Evolutionary conservation across 2,329 filamentous ascomycete genomes (phyloP).

Genomic region (Paracorniculantispora psalliotae): DNA sequence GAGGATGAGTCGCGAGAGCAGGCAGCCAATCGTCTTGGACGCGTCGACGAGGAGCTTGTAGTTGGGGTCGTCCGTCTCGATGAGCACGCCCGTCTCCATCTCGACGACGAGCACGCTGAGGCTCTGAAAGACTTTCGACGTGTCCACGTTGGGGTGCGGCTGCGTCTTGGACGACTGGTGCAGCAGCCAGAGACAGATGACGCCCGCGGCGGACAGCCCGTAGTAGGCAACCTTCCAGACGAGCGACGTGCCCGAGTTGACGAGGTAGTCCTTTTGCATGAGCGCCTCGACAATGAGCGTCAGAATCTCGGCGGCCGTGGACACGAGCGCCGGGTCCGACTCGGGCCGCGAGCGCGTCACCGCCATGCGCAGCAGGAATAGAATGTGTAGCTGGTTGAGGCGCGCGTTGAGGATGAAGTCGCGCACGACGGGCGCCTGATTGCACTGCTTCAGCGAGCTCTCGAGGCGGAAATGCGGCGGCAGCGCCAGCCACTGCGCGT

Average conservation of each 20-base stretch:
- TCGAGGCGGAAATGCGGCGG: slow-evolving; percentile 12
- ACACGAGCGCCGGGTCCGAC: slow-evolving; percentile 10
- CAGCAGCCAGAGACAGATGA: slow-evolving; percentile 17
- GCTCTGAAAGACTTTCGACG: slow-evolving; percentile 16
- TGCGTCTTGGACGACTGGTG: slow-evolving; percentile 11
- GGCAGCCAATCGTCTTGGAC: slow-evolving; percentile 16
- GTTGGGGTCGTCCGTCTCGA: slow-evolving; percentile 18
- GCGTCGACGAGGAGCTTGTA: slow-evolving; percentile 19
- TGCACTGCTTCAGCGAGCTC: slow-evolving; percentile 10
- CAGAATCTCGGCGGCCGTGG: slow-evolving; percentile 6
- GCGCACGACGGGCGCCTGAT: background rate
- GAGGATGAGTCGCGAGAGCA: slow-evolving; percentile 7
- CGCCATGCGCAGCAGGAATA: slow-evolving; percentile 13
- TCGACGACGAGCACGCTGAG: slow-evolving; percentile 18
- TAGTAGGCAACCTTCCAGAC: slow-evolving; percentile 18
- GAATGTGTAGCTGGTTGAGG: slow-evolving; percentile 12
- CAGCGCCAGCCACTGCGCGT: slow-evolving; percentile 10
- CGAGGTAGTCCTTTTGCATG: slow-evolving; percentile 14
- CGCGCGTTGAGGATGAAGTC: slow-evolving; percentile 12
- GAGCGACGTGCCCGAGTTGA: slow-evolving; percentile 14
- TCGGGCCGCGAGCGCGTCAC: background rate
- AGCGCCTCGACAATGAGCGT: slow-evolving; percentile 11
- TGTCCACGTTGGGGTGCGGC: background rate
- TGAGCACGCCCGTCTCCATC: slow-evolving; percentile 17
- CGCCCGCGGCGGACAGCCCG: slow-evolving; percentile 18